A percentile compares a stretch with the other conserved stretches of the same genome.
phyloP scores from a whole-genome alignment of 2,329 filamentous ascomycete species.

The Neonectria faginata region DNA sequence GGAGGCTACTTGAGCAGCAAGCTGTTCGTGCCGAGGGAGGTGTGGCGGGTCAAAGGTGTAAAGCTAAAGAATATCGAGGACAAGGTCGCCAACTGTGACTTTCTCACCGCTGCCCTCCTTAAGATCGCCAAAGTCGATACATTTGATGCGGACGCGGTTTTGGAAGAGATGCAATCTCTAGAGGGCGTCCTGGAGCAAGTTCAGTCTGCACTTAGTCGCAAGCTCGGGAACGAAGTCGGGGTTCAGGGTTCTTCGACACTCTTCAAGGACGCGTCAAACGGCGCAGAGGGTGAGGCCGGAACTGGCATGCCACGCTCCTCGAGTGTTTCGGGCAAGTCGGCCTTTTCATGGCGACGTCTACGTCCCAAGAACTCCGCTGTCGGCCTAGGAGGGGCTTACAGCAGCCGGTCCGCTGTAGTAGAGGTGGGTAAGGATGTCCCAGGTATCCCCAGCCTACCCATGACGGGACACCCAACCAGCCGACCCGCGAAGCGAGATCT shows the following conservation, averaged over 20 bases:
- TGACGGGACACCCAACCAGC: constrained; percentile 74
- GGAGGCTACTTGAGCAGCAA: constrained; percentile 93
- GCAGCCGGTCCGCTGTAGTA: constrained; percentile 39
- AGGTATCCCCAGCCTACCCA: constrained; percentile 79
- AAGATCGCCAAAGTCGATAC: constrained; percentile 88
- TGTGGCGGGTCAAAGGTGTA: constrained; percentile 93
- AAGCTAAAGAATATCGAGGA: constrained; percentile 93
- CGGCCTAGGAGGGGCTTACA: constrained; percentile 64
- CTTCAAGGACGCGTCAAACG: constrained; percentile 76
- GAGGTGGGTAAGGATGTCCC: constrained; percentile 54
- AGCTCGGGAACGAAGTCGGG: constrained; percentile 93
- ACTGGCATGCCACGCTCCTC: constrained; percentile 63
- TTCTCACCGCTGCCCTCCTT: constrained; percentile 87
- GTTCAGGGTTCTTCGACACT: constrained; percentile 78
- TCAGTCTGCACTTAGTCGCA: constrained; percentile 80
- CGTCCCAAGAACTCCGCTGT: constrained; percentile 87
- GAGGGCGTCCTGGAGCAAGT: constrained; percentile 89
- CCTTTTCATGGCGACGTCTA: constrained; percentile 90
- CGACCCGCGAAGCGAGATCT: constrained; percentile 80
- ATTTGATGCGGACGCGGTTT: constrained; percentile 88
- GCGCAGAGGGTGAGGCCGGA: constrained; percentile 58
- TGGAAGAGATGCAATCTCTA: constrained; percentile 93
- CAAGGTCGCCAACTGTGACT: constrained; percentile 91
- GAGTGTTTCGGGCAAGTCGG: constrained; percentile 76
- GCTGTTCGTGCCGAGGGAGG: constrained; percentile 90